A percentile compares a stretch with the other conserved stretches of the same genome.
These are phyloP conservation scores for Fragosphaeria purpurea DNA, from an alignment of 2,329 filamentous ascomycete genomes.

Conservation along the genomic window DNA sequence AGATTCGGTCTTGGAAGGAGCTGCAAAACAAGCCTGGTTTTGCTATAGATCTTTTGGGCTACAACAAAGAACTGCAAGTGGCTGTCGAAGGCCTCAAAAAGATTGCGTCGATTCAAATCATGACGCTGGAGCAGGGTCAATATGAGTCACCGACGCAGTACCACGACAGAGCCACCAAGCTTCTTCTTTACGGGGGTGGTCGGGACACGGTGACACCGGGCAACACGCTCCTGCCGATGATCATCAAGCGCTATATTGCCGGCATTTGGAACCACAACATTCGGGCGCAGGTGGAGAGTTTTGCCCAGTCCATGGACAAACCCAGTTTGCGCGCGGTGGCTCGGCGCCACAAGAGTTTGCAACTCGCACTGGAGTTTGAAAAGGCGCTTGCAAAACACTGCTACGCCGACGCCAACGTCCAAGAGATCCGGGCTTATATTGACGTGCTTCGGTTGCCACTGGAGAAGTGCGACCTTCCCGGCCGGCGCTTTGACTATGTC, in stretches of 20 bases:
- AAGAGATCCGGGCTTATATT: constrained; percentile 39
- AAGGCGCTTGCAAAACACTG: constrained; percentile 37
- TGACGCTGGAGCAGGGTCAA: constrained; percentile 42
- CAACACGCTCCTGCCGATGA: constrained; percentile 17
- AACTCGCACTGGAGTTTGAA: constrained; percentile 47
- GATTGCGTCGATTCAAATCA: constrained; percentile 42
- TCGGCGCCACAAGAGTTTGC: constrained; percentile 42
- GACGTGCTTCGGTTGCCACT: constrained; percentile 34
- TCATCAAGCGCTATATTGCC: constrained; percentile 37
- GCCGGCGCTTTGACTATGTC: constrained; percentile 20
- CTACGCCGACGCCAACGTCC: constrained; percentile 29
- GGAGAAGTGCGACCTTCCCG: constrained; percentile 6
- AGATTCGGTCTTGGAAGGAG: constrained; percentile 36
- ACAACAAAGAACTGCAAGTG: constrained; percentile 43
- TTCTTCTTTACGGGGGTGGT: constrained; percentile 27
- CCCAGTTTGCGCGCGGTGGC: constrained; percentile 31
- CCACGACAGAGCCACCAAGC: constrained; percentile 30
- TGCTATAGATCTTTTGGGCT: constrained; percentile 36
- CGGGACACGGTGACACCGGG: constrained; percentile 13
- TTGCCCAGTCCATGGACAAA: constrained; percentile 16
- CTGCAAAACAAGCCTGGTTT: constrained; percentile 30
- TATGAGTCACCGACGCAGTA: constrained; percentile 44
- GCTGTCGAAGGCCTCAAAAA: constrained; percentile 38
- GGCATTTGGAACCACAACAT: constrained; percentile 41
- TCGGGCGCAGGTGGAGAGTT: constrained; percentile 30